These are phyloP conservation scores for Mycena vulgaris DNA, from an alignment of 768 basidiomycete species.

Conservation along the genomic window DNA sequence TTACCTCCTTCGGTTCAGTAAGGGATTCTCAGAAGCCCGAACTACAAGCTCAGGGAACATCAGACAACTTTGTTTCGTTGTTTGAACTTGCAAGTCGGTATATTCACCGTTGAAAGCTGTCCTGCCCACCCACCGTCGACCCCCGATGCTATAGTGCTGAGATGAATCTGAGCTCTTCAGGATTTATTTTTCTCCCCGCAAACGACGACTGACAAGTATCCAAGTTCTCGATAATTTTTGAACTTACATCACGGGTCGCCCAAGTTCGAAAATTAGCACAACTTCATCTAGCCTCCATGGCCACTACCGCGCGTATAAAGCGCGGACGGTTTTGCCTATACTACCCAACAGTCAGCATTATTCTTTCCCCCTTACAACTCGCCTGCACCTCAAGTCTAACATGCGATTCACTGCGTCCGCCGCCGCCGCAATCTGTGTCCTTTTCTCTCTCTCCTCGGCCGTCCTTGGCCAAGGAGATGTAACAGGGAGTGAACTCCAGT, in stretches of 20 bases:
- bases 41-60: no score
- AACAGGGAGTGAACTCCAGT: not conserved
- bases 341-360: not conserved
- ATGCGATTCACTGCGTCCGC: conserved; percentile 17
- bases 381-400: not conserved
- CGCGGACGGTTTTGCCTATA: no score
- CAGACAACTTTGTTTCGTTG: no score
- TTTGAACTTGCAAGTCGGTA: no score
- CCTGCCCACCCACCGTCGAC: no score
- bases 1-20: no score
- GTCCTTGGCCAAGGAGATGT: conserved; percentile 7
- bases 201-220: not conserved
- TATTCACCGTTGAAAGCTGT: no score
- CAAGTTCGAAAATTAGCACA: not conserved
- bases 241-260: not conserved
- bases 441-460: conserved; percentile 8
- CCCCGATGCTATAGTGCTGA: no score
- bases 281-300: not conserved
- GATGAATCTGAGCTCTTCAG: no score
- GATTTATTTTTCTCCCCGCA: no score
- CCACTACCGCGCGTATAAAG: not conserved
- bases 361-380: not conserved
- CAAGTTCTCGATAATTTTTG: not conserved
- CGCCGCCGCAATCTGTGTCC: not conserved
- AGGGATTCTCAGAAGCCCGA: no score